A percentile compares a stretch with the other conserved stretches of the same genome.
These are phyloP conservation scores for Schizophyllum commune DNA, from an alignment of 1,284 basidiomycete species.

Conservation along the genomic window DNA sequence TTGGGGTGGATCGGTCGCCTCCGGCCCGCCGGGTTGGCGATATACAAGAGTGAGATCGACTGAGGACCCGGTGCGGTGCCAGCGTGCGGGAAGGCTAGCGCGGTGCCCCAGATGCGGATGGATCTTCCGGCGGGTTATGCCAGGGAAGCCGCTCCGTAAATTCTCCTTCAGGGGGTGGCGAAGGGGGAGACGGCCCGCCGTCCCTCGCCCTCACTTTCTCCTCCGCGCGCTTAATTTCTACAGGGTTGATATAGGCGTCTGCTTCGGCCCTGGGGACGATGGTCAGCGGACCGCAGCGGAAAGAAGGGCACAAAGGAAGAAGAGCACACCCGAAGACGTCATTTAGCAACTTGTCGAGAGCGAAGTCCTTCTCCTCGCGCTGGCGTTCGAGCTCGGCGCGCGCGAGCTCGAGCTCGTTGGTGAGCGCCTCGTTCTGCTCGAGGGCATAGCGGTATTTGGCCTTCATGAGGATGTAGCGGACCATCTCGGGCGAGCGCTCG, in stretches of 20 bases:
- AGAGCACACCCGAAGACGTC: constrained; percentile 43
- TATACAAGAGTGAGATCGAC: too few relatives aligned
- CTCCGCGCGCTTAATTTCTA: background rate
- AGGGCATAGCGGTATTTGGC: constrained; percentile 61
- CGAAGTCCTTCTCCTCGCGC: constrained; percentile 46
- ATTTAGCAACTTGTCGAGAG: constrained; percentile 44
- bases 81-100: too few relatives aligned
- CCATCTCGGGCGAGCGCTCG: constrained; percentile 46
- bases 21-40: too few relatives aligned
- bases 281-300: background rate
- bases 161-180: background rate
- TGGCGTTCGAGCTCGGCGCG: constrained; percentile 44
- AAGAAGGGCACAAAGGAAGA: background rate
- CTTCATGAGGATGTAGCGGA: constrained; percentile 70
- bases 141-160: background rate
- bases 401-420: constrained; percentile 53
- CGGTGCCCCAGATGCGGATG: background rate
- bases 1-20: too few relatives aligned
- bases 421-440: constrained; percentile 51
- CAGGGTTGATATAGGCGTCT: background rate
- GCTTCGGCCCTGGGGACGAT: background rate
- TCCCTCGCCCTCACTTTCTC: background rate
- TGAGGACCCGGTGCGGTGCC: too few relatives aligned
- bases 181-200: background rate
- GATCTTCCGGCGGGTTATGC: background rate